Percentiles rank a stretch among this genome's conserved stretches.
phyloP scores from a whole-genome alignment of 163 green algal genomes.

The Scenedesmus sp. region DNA sequence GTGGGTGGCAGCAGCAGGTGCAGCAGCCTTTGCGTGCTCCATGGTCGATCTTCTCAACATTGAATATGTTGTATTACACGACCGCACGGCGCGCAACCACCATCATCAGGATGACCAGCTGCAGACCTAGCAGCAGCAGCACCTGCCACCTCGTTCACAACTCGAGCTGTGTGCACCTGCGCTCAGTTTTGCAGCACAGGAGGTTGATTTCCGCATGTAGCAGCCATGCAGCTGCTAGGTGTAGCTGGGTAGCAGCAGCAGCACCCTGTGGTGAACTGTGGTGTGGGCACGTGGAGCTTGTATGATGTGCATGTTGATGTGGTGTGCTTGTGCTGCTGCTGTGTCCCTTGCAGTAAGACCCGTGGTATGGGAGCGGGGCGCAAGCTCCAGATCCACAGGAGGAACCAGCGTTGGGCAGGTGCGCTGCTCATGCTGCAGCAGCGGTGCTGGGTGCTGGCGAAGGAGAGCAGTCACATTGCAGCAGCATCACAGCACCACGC shows the following conservation, averaged over 20 bases:
- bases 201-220: not conserved
- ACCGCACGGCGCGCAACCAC: not conserved
- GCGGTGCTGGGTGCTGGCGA: not conserved
- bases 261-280: not conserved
- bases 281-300: not conserved
- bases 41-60: not conserved
- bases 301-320: not conserved
- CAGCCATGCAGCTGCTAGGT: not conserved
- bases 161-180: not conserved
- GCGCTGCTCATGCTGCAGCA: not conserved
- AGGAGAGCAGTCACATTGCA: not conserved
- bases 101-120: not conserved
- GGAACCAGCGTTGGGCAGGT: constrained; percentile 73
- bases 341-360: constrained; percentile 92
- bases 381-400: constrained; percentile 96
- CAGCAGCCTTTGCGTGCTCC: not conserved
- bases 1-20: constrained; percentile 9
- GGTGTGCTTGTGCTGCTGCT: not conserved
- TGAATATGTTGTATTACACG: not conserved
- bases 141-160: not conserved
- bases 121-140: not conserved
- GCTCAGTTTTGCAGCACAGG: not conserved
- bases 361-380: constrained; percentile 99
- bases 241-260: not conserved
- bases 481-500: not conserved